Conservation (phyloP, 768 basidiomycete genomes). For the Mycena galericulata region DNA sequence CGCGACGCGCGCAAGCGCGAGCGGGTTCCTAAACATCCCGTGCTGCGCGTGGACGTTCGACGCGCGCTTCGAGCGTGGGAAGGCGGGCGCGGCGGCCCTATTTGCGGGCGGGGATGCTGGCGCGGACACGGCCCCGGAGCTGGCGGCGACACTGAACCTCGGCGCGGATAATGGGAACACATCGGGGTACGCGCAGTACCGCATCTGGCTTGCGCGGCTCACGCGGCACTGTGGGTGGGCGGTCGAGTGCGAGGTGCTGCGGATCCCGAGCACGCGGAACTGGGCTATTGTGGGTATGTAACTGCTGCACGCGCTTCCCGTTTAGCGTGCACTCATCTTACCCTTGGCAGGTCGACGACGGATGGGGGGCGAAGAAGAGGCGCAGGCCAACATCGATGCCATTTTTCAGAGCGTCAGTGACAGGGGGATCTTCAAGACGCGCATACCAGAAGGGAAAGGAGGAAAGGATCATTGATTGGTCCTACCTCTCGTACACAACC, state of each 20-base stretch:
- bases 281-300: conserved; percentile 91
- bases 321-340: conserved; percentile 16
- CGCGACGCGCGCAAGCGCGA: conserved; percentile 67
- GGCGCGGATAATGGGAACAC: conserved; percentile 70
- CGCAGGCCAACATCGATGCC: conserved; percentile 56
- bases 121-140: conserved; percentile 29
- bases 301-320: background rate
- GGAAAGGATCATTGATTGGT: conserved; percentile 43
- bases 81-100: conserved; percentile 43
- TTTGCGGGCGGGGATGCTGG: conserved; percentile 36
- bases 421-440: conserved; percentile 78
- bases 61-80: conserved; percentile 67
- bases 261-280: conserved; percentile 94
- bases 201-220: conserved; percentile 86
- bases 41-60: conserved; percentile 93
- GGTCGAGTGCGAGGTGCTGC: conserved; percentile 85
- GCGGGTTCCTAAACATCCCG: conserved; percentile 86
- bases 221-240: conserved; percentile 85
- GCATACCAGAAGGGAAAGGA: conserved; percentile 79
- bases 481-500: background rate
- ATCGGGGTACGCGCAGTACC: conserved; percentile 84
- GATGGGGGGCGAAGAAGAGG: conserved; percentile 44
- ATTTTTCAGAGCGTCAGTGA: conserved; percentile 69
- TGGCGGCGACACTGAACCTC: conserved; percentile 59
- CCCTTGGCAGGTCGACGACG: conserved; percentile 44